A percentile compares a stretch with the other conserved stretches of the same genome.
These are phyloP conservation scores for Angomonas deanei DNA, from an alignment of 208 protist genomes.

Conservation along the genomic window DNA sequence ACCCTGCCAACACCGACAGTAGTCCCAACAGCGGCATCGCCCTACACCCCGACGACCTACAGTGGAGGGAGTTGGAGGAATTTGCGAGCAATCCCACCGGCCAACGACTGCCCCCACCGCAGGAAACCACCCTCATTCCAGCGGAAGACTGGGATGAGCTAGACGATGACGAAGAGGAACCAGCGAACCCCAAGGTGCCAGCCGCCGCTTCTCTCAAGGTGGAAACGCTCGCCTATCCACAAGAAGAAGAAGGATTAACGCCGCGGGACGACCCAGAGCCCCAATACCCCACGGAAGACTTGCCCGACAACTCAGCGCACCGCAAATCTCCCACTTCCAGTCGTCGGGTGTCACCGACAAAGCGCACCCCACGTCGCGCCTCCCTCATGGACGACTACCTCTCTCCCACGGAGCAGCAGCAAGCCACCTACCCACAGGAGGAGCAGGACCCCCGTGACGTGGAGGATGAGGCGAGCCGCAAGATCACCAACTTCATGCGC, in stretches of 20 bases:
- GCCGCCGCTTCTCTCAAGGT: neutral
- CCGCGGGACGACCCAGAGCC: neutral
- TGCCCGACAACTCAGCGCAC: neutral
- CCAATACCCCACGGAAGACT: neutral
- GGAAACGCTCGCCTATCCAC: neutral
- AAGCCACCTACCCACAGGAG: neutral
- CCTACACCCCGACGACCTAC: no score
- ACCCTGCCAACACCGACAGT: no score
- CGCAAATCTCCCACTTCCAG: neutral
- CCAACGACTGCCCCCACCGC: neutral
- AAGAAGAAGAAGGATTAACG: no score
- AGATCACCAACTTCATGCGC: no score
- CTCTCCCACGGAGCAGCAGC: neutral
- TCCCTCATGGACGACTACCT: neutral
- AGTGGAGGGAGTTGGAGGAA: neutral
- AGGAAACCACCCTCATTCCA: neutral
- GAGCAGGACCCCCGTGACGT: neutral
- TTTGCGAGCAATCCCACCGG: neutral
- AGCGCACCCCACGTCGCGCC: neutral
- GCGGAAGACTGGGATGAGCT: neutral
- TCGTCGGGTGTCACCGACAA: neutral
- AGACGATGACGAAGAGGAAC: neutral
- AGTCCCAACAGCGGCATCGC: no score
- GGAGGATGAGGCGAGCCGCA: neutral
- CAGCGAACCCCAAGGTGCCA: neutral